A percentile compares a stretch with the other conserved stretches of the same genome.
Conservation (phyloP, 176 grass and related monocot species). For the Neostapfia colusana region DNA sequence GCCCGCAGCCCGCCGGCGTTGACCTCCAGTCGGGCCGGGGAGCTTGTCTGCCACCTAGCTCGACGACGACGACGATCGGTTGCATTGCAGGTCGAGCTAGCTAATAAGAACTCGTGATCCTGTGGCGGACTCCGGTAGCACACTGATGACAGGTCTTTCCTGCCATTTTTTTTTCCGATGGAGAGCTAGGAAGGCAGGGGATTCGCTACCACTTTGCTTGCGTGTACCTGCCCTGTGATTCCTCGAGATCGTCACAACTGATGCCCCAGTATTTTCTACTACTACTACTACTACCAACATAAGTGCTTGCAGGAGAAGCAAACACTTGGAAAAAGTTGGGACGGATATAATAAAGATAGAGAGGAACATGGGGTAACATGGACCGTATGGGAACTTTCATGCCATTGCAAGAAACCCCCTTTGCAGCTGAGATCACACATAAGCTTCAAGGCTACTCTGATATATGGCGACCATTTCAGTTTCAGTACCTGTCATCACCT, state of each 20-base stretch:
- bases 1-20: too few species aligned
- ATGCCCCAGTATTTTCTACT: conserved; percentile 1
- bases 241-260: conserved; percentile 7
- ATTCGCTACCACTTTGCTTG: conserved; percentile 3
- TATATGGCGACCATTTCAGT: conserved; percentile 41
- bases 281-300: too few species aligned
- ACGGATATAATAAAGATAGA: conserved; percentile 51
- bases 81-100: too few species aligned
- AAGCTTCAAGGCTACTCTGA: conserved; percentile 24
- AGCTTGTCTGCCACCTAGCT: too few species aligned
- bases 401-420: conserved; percentile 59
- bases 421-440: conserved; percentile 44
- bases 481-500: conserved; percentile 33
- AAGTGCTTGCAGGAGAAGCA: conserved; percentile 46
- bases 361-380: conserved; percentile 70
- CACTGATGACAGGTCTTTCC: too few species aligned
- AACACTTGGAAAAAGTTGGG: conserved; percentile 33
- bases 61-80: too few species aligned
- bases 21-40: too few species aligned
- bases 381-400: conserved; percentile 49
- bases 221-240: background rate
- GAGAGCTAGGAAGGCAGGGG: background rate
- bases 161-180: conserved; percentile 15
- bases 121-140: too few species aligned
- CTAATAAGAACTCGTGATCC: too few species aligned